A percentile compares a stretch with the other conserved stretches of the same genome.
Evolutionary conservation across 2,329 filamentous ascomycete genomes (phyloP).

Genomic region (Fusarium torreyae): DNA sequence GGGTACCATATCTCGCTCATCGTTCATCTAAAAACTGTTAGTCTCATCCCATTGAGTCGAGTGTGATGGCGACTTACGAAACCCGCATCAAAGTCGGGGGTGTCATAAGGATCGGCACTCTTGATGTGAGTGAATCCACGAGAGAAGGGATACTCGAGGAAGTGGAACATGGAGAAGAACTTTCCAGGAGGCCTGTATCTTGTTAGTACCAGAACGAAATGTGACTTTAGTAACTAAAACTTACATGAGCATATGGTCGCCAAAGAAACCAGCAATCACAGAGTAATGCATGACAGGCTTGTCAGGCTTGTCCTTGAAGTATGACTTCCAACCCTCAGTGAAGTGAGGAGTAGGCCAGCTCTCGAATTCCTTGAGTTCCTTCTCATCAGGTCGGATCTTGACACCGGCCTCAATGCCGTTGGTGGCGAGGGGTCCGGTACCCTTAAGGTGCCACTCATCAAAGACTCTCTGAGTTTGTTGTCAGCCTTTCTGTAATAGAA

Average conservation of each 20-base stretch:
- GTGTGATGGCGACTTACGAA: conserved; percentile 61
- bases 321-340: conserved; percentile 81
- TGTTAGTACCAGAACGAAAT: neutral
- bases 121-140: conserved; percentile 80
- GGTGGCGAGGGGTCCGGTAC: conserved; percentile 82
- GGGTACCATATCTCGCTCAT: conserved; percentile 86
- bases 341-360: conserved; percentile 83
- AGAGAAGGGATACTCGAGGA: conserved; percentile 83
- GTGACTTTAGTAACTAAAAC: neutral
- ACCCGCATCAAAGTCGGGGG: conserved; percentile 83
- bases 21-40: conserved; percentile 72
- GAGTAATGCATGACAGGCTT: conserved; percentile 92
- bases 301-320: conserved; percentile 88
- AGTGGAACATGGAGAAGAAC: conserved; percentile 89
- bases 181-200: conserved; percentile 78
- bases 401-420: conserved; percentile 87
- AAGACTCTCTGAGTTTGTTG: conserved; percentile 67
- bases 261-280: conserved; percentile 78
- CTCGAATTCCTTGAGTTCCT: conserved; percentile 78
- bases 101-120: conserved; percentile 80
- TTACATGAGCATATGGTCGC: conserved; percentile 72
- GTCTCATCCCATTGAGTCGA: fast-evolving
- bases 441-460: conserved; percentile 84
- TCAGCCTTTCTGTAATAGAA: neutral
- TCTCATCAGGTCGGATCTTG: conserved; percentile 79